Percentiles rank a stretch among this genome's conserved stretches.
These are phyloP conservation scores for Heritiera littoralis DNA, from an alignment of 345 rosid genomes.

Conservation along the genomic window DNA sequence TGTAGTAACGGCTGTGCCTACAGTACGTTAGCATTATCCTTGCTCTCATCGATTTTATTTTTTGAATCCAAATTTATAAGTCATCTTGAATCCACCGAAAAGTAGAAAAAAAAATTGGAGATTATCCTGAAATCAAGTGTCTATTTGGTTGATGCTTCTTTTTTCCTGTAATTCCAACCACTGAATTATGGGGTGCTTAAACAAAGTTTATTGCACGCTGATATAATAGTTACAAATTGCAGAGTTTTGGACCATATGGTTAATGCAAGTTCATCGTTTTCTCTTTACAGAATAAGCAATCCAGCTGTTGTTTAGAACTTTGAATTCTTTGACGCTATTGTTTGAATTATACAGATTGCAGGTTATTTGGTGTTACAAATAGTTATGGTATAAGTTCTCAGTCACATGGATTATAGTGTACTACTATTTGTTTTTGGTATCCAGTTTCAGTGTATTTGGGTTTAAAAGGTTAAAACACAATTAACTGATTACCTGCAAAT, in stretches of 20 bases:
- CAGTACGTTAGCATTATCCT: constrained; percentile 35
- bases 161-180: neutral
- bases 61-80: constrained; percentile 2
- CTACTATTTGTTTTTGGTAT: neutral
- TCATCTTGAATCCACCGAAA: neutral
- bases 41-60: neutral
- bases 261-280: neutral
- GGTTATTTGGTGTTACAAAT: neutral
- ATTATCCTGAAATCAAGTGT: neutral
- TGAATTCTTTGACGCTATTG: neutral
- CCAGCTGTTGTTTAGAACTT: neutral
- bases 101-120: neutral
- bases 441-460: neutral
- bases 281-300: neutral
- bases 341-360: neutral
- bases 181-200: neutral
- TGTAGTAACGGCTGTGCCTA: constrained; percentile 52
- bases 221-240: neutral
- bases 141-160: neutral
- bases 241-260: neutral
- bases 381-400: neutral
- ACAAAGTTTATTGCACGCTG: neutral
- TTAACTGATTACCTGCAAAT: neutral
- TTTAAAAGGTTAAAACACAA: neutral
- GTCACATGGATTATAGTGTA: neutral